Percentiles rank a stretch among this genome's conserved stretches.
Conservation (phyloP, 2,329 filamentous ascomycete genomes). For the Xylariaceae sp. region DNA sequence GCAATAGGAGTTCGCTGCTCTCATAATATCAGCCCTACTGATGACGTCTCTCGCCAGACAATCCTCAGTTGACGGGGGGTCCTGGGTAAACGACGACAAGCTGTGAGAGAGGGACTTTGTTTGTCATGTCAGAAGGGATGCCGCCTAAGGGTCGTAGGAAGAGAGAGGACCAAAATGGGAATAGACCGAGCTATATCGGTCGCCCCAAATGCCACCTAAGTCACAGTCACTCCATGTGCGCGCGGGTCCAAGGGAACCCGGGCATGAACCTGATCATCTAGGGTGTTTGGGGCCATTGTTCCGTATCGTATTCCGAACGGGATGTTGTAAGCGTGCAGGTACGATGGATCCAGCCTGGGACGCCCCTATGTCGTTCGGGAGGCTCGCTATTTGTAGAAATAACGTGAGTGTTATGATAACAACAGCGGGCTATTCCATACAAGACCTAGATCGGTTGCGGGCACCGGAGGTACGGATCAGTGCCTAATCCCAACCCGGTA, state of each 20-base stretch:
- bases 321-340: neutral
- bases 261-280: neutral
- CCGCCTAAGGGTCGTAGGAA: neutral
- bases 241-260: neutral
- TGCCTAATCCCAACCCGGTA: neutral
- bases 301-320: neutral
- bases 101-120: neutral
- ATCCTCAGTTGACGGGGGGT: neutral
- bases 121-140: neutral
- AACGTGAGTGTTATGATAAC: neutral
- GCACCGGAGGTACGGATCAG: neutral
- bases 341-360: neutral
- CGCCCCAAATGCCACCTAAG: too few relatives aligned
- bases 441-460: neutral
- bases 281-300: neutral
- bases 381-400: neutral
- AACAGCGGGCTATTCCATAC: too few relatives aligned
- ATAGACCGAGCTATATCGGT: neutral
- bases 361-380: neutral
- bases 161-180: neutral
- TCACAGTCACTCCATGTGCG: neutral
- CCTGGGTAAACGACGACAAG: neutral
- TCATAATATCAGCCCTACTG: neutral
- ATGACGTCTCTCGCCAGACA: neutral
- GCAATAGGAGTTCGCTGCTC: too few relatives aligned